Evolutionary conservation across 805 yeast genomes (phyloP), one percentile per base, ranked within the genome.

Genomic region (Metschnikowia cerradonensis): DNA sequence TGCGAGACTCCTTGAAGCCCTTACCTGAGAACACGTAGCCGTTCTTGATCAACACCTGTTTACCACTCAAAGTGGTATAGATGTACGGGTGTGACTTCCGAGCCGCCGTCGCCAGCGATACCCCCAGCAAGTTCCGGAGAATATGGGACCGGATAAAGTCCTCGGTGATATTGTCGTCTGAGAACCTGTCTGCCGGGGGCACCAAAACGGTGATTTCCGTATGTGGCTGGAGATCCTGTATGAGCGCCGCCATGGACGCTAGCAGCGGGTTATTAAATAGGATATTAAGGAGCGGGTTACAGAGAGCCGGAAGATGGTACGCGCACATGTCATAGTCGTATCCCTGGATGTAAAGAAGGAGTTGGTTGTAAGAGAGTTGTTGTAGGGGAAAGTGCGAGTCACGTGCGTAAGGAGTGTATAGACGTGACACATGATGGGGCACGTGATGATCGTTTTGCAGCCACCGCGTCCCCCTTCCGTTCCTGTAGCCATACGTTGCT

Each of bases 141-240:
- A 87, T 77, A 62, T 87, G 92, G 1, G 87, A 78, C 43, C 76
- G 75, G 7, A 86, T 68, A 62, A 86, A 86, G 23, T 82, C 87
- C 33, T 78, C 79, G 37, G 72, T 74, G 45, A 55, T 53, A 62
- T 88, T 83, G 13, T 81, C 64, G 2, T 83, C 88, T 3, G 60
- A 63, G 48, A 81, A 73, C 20, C 45, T 52, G 20, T 57, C 55
- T 0, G 85, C 68, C 4, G 82, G 80, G 0, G 96, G 96, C 1
- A 85, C 82, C n/a, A 88, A 62, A 13, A 88, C 62, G 2, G 82
- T 73, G 61, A 76, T 82, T n/a, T 77, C 78, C 17, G 72, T 73
- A 36, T 84, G 80, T 53, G 65, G 67, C 40, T 60, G 64, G 35
- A 82, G 72, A 6, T 80, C 68, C n/a, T 72, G 73, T 51, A 73